A percentile compares a stretch with the other conserved stretches of the same genome.
Evolutionary conservation across 176 grass and related monocot genomes (phyloP).

Genomic region (Oropetium thomaeum): DNA sequence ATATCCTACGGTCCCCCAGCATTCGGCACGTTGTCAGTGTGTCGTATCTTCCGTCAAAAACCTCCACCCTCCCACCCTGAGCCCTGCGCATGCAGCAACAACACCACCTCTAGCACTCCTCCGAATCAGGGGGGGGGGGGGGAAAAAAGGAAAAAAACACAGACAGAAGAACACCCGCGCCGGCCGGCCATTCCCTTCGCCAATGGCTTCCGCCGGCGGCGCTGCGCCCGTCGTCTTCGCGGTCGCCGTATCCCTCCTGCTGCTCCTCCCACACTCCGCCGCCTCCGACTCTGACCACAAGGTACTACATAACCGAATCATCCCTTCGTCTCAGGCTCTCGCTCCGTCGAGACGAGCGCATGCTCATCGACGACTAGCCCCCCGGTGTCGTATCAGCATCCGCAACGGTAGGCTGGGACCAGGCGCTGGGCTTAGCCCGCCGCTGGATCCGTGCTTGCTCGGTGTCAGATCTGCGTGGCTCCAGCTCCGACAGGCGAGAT

Average conservation of each 20-base stretch:
- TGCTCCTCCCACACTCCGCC: constrained; percentile 36
- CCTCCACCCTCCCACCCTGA: not conserved
- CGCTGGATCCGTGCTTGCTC: constrained; percentile 39
- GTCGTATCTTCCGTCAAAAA: constrained; percentile 7
- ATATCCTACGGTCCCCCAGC: not conserved
- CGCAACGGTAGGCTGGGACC: not conserved
- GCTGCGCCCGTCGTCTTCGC: constrained; percentile 1
- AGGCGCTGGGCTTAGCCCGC: not conserved
- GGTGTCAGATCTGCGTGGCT: constrained; percentile 45
- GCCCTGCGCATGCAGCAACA: constrained; percentile 2
- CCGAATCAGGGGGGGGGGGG: not conserved
- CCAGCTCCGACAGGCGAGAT: constrained; percentile 18
- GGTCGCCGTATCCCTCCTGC: constrained; percentile 12
- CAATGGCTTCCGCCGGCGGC: constrained; percentile 45
- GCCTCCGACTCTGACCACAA: constrained; percentile 88
- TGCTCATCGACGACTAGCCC: not conserved
- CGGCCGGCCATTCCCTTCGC: constrained; percentile 1
- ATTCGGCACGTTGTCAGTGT: not conserved
- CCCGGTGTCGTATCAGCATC: not conserved
- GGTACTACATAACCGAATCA: constrained; percentile 42
- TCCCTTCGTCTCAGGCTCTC: not conserved
- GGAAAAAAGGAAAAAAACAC: not conserved
- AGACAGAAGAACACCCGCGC: not conserved
- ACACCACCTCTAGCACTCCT: not conserved
- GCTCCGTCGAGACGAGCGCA: not conserved